Percentiles rank a stretch among this genome's conserved stretches.
Evolutionary conservation across 2,329 filamentous ascomycete genomes (phyloP).

Genomic region (Nemania sp.): DNA sequence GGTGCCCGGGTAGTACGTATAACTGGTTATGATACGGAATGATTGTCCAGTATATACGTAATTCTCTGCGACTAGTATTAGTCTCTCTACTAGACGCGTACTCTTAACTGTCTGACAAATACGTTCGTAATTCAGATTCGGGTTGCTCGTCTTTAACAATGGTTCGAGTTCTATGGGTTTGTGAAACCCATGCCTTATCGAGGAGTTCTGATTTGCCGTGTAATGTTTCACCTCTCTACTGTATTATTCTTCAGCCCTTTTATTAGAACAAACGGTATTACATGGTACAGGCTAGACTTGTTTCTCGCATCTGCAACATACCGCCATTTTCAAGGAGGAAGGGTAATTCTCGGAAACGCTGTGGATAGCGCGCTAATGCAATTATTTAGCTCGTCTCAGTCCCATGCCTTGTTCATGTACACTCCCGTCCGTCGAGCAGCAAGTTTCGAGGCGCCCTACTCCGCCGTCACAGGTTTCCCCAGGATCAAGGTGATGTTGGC

Average conservation of each 20-base stretch:
- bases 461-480: slow-evolving; percentile 18
- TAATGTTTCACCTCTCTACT: slow-evolving; percentile 1
- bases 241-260: slow-evolving; percentile 7
- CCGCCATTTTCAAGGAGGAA: slow-evolving; percentile 7
- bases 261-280: background rate
- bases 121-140: slow-evolving; percentile 5
- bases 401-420: slow-evolving; percentile 3
- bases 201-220: slow-evolving; percentile 8
- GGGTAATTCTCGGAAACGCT: background rate
- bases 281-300: background rate
- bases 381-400: background rate
- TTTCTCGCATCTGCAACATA: background rate
- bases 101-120: background rate
- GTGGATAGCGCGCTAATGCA: background rate
- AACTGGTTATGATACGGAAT: background rate
- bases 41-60: background rate
- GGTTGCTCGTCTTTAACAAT: background rate
- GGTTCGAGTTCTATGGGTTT: slow-evolving; percentile 14
- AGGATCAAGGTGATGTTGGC: slow-evolving; percentile 12
- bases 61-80: slow-evolving; percentile 1
- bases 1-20: background rate
- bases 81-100: background rate
- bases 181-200: slow-evolving; percentile 8
- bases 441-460: slow-evolving; percentile 10
- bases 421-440: slow-evolving; percentile 4